Evolutionary conservation across 805 yeast genomes (phyloP).

Genomic region (Myxozyma udenii): DNA sequence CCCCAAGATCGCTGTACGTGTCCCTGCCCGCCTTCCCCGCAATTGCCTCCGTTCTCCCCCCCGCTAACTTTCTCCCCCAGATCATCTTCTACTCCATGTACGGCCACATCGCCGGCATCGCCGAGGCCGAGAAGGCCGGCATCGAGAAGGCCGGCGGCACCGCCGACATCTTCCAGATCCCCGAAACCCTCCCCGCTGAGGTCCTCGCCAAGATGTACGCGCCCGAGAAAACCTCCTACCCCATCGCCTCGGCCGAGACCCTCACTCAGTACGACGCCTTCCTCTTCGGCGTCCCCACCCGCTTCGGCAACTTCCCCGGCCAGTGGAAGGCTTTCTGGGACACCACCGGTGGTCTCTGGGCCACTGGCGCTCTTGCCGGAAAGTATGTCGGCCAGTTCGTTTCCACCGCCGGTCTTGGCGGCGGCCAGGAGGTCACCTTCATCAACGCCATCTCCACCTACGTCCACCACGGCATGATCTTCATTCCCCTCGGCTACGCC

Average conservation of each 20-base stretch:
- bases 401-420: conserved; percentile 72
- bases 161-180: conserved; percentile 70
- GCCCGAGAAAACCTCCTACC: conserved; percentile 60
- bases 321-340: conserved; percentile 78
- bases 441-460: conserved; percentile 60
- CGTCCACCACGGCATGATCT: conserved; percentile 78
- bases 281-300: conserved; percentile 81
- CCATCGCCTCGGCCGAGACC: conserved; percentile 59
- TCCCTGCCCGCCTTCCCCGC: too few relatives aligned
- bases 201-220: conserved; percentile 56
- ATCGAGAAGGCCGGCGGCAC: conserved; percentile 62
- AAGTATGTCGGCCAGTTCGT: conserved; percentile 72
- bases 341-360: conserved; percentile 78
- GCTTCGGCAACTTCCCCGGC: conserved; percentile 78
- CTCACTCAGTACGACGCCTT: conserved; percentile 71
- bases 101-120: conserved; percentile 70
- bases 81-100: conserved; percentile 69
- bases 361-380: conserved; percentile 64
- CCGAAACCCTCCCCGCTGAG: conserved; percentile 68
- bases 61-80: conserved; percentile 2
- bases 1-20: conserved; percentile 31
- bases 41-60: too few relatives aligned
- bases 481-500: conserved; percentile 74
- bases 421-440: conserved; percentile 76
- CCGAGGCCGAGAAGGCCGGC: conserved; percentile 66